These are phyloP conservation scores for Blastocystis sp. DNA, from an alignment of 352 stramenopile species.

Conservation along the genomic window DNA sequence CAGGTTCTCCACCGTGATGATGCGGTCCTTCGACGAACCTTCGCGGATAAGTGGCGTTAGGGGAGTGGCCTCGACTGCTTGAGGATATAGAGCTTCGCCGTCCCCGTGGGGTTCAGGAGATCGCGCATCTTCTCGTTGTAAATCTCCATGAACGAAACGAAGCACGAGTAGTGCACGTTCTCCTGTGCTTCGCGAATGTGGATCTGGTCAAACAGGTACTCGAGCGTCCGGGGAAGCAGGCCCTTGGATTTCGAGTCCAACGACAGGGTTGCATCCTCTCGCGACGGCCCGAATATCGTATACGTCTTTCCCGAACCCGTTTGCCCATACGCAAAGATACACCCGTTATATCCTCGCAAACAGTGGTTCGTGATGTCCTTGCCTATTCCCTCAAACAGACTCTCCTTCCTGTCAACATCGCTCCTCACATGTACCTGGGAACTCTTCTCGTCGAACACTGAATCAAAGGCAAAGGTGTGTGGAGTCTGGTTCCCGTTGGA, in stretches of 20 bases:
- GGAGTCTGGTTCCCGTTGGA: not conserved
- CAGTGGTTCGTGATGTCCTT: constrained; percentile 44
- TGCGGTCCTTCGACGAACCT: not conserved
- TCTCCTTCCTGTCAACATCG: not conserved
- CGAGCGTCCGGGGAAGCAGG: constrained; percentile 41
- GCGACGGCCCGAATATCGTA: constrained; percentile 29
- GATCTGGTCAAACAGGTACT: constrained; percentile 40
- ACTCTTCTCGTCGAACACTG: constrained; percentile 15
- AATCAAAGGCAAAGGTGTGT: constrained; percentile 51
- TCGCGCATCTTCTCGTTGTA: constrained; percentile 86
- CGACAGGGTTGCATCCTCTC: not conserved
- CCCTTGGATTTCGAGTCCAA: not conserved
- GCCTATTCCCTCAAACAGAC: constrained; percentile 27
- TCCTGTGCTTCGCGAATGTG: constrained; percentile 56
- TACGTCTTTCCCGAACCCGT: constrained; percentile 54
- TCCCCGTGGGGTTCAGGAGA: constrained; percentile 64
- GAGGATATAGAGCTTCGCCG: constrained; percentile 48
- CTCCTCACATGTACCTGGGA: not conserved
- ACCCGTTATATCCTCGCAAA: constrained; percentile 51
- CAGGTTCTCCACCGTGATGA: constrained; percentile 28
- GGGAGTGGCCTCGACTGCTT: not conserved
- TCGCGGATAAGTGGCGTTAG: constrained; percentile 24
- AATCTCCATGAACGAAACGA: constrained; percentile 80
- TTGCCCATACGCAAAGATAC: constrained; percentile 56
- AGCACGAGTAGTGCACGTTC: constrained; percentile 55